Evolutionary conservation across 2,329 filamentous ascomycete genomes (phyloP).

Genomic region (Botrytis galanthina): DNA sequence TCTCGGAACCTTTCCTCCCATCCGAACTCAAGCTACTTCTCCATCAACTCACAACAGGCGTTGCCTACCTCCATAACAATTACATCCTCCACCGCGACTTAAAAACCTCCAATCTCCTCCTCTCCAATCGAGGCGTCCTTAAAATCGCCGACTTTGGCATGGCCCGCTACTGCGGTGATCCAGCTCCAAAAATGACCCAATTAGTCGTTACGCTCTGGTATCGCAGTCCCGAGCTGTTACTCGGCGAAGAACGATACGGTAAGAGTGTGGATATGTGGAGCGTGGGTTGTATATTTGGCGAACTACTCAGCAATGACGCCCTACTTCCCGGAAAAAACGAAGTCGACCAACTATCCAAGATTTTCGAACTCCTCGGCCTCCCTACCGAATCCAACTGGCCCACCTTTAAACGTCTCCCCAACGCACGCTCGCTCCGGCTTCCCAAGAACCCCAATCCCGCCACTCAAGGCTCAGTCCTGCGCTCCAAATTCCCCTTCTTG

Average conservation of each 20-base stretch:
- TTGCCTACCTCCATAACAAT: conserved; percentile 80
- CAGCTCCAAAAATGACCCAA: conserved; percentile 76
- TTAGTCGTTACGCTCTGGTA: conserved; percentile 98
- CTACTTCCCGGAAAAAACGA: conserved; percentile 88
- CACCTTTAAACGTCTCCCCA: conserved; percentile 79
- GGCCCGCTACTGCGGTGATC: conserved; percentile 84
- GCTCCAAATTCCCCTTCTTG: conserved; percentile 76
- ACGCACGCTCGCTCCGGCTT: conserved; percentile 75
- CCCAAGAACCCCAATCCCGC: conserved; percentile 47
- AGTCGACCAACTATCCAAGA: conserved; percentile 81
- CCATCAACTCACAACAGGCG: conserved; percentile 74
- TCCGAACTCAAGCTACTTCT: conserved; percentile 92
- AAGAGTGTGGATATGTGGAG: conserved; percentile 90
- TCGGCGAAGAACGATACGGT: conserved; percentile 75
- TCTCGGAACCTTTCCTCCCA: conserved; percentile 88
- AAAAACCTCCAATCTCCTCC: conserved; percentile 89
- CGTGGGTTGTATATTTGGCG: conserved; percentile 91
- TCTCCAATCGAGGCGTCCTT: conserved; percentile 91
- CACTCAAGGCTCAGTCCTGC: conserved; percentile 54
- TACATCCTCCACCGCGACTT: conserved; percentile 94
- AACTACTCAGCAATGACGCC: conserved; percentile 80
- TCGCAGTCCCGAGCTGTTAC: conserved; percentile 82
- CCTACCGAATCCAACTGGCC: conserved; percentile 85
- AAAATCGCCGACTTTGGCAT: conserved; percentile 99
- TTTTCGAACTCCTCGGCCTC: conserved; percentile 86